Evolutionary conservation across 805 yeast genomes (phyloP).

Genomic region (Priceomyces carsonii): DNA sequence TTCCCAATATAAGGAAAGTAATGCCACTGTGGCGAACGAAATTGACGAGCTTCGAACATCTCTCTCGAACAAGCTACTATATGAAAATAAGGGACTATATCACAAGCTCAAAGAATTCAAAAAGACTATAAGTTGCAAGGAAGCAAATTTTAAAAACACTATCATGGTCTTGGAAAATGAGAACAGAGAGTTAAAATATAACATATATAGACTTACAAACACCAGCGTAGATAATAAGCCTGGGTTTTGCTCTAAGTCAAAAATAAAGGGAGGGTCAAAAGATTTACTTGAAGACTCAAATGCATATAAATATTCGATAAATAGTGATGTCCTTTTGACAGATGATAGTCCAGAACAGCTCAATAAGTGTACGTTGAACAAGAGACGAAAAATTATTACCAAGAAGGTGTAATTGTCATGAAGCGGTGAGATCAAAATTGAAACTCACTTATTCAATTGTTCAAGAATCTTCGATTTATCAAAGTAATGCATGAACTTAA

Average conservation of each 20-base stretch:
- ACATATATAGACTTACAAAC: no score
- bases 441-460: conserved; percentile 42
- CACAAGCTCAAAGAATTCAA: conserved; percentile 10
- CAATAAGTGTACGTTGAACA: no score
- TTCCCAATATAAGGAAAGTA: conserved; percentile 1
- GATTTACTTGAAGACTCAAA: no score
- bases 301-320: neutral
- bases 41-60: conserved; percentile 12
- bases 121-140: conserved; percentile 2
- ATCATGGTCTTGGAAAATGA: conserved; percentile 5
- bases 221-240: no score
- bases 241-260: no score
- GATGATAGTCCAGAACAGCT: no score
- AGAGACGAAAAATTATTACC: no score
- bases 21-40: neutral
- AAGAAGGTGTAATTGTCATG: no score
- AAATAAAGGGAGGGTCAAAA: no score
- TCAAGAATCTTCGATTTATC: conserved; percentile 54
- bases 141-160: conserved; percentile 5
- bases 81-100: conserved; percentile 21
- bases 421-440: neutral
- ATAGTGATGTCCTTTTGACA: conserved; percentile 4
- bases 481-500: conserved; percentile 69
- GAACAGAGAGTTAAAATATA: conserved; percentile 12
- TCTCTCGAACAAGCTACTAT: conserved; percentile 19